Base-by-base conservation (phyloP, 768 basidiomycete species). In the Clathrus columnatus region DNA sequence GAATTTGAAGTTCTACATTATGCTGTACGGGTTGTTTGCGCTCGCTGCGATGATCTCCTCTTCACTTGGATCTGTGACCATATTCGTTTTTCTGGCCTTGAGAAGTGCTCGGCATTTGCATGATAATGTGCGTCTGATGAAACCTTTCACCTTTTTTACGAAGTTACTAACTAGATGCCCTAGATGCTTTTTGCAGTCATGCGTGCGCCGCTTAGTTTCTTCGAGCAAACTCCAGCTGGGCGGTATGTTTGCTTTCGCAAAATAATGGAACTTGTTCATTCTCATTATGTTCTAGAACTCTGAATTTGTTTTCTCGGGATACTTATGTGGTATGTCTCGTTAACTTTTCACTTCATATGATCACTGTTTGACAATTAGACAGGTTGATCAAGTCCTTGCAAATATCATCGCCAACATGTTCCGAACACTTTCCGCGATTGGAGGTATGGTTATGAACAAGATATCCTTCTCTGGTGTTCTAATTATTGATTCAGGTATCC, bases 251-350 rank as follows among this genome's bases (percentile, higher is more conserved):
- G 11, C 18, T 32, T 23, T 24, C 41, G 60, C 16, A 55, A 29
- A 7, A 7, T 20, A 5, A 30, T 54, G 44, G 28, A 29, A 8
- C 24, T 17, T 46, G 28, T 45, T 16, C 10, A 27, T 36, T 32
- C 21, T 24, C n/a, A 50, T 50, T 51, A 23, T 54, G 6, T 1
- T 46, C 23, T 36, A 88, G 91, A 7, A 86, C 94, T 52, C 66
- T 97, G 50, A 97, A 96, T 68, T 68, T 96, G 24, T 97, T 97
- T 69, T 90, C 90, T 2, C 82, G 91, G 2, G 95, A 98, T 62
- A 82, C 79, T 16, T 90, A 88, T 62, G 85, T 87, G 26, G 79
- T 55, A 48, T 32, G 57, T 57, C 17, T 17, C 21, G 21, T 20
- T 14, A 17, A 24, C 26, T 23, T 47, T 1, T 48, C 16, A 43